phyloP scores from a whole-genome alignment of 805 yeast genomes.

The Pachysolen tannophilus region DNA sequence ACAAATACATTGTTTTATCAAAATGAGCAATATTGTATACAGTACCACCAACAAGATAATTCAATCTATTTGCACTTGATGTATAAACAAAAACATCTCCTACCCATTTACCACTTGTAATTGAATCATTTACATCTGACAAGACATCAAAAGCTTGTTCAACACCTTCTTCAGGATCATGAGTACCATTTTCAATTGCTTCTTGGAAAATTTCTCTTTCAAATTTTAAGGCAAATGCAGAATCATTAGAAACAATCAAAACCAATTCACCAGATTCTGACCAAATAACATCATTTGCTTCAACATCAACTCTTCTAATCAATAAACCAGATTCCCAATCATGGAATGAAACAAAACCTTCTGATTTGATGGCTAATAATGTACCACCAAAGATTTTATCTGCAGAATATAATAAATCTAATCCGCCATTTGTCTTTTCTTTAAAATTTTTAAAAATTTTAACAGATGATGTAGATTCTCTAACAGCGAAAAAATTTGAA shows the following conservation, averaged over 20 bases:
- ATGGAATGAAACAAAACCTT: constrained; percentile 78
- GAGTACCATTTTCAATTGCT: constrained; percentile 47
- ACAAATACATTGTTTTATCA: constrained; percentile 75
- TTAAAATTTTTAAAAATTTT: constrained; percentile 79
- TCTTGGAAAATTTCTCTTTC: constrained; percentile 59
- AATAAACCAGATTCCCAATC: constrained; percentile 88
- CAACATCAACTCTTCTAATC: constrained; percentile 86
- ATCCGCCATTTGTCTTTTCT: constrained; percentile 54
- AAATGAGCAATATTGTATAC: constrained; percentile 88
- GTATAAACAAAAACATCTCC: constrained; percentile 96
- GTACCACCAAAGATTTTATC: constrained; percentile 85
- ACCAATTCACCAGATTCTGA: constrained; percentile 88
- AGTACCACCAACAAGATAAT: constrained; percentile 92
- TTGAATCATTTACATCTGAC: constrained; percentile 71
- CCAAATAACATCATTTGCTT: constrained; percentile 81
- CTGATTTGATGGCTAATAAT: constrained; percentile 77
- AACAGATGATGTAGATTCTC: constrained; percentile 59
- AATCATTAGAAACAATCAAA: constrained; percentile 61
- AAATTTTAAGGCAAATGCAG: constrained; percentile 71
- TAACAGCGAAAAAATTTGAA: constrained; percentile 77
- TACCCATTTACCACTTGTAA: constrained; percentile 89
- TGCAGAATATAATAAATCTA: constrained; percentile 63
- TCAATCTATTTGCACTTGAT: constrained; percentile 77
- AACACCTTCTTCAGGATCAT: constrained; percentile 80
- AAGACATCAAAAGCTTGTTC: constrained; percentile 81